These are phyloP conservation scores for Monosporozyma unispora DNA, from an alignment of 805 yeast species.

Conservation along the genomic window DNA sequence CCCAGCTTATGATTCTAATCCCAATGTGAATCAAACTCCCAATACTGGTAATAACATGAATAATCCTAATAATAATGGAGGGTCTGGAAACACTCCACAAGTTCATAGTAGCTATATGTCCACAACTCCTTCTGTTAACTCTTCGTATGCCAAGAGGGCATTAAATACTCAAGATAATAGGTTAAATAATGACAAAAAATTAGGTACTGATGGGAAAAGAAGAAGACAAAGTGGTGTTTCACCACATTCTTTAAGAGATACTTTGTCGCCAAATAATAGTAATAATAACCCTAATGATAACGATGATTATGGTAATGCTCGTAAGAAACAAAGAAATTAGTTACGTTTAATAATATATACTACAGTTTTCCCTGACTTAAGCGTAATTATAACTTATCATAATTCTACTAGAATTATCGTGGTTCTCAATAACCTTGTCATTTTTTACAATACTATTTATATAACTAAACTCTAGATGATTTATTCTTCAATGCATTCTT, in stretches of 20 bases:
- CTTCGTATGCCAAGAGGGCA: neutral
- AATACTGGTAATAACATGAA: neutral
- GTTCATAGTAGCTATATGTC: neutral
- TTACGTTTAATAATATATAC: no score
- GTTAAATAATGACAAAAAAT: neutral
- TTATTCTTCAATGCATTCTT: no score
- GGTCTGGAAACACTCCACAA: neutral
- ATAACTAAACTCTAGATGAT: no score
- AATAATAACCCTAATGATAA: neutral
- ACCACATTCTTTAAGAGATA: conserved; percentile 5
- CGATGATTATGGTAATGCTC: neutral
- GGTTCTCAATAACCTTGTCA: no score
- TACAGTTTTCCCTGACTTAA: no score
- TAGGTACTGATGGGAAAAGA: conserved; percentile 3
- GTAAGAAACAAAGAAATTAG: neutral
- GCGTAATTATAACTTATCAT: no score
- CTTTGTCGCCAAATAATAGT: neutral
- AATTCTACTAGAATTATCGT: no score
- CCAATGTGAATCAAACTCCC: neutral
- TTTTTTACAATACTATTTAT: no score
- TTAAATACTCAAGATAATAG: neutral
- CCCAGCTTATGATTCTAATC: neutral
- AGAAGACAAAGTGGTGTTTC: conserved; percentile 14
- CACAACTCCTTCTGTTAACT: neutral
- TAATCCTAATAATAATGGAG: neutral